Base-by-base conservation (phyloP, 306 rosid genomes). In the Vigna mungo region DNA sequence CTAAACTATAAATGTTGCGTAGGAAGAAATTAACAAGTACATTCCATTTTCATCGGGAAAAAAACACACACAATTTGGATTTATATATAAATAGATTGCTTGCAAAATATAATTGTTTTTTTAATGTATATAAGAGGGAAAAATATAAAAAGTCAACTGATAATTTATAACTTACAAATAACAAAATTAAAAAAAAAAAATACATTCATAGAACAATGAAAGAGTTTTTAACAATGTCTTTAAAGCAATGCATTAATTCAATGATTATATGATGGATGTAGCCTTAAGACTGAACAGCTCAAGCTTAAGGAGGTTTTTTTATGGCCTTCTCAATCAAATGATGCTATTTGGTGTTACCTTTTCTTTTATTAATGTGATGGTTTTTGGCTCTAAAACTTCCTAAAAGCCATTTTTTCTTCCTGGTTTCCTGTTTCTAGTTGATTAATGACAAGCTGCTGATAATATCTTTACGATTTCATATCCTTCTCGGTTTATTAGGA, bases 351-450 rank as follows among this genome's bases (percentile, higher is more conserved):
- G 53, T 39, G 54, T 23, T 61, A 25, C 43, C 1, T 7, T 9
- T 11, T 60, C 4, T 32, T 61, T 32, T 27, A 9, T 74, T 51
- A 27, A 34, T 14, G 7, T 21, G 7, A 18, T 9, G 70, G 70
- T 15, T 76, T 47, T 47, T 47, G 47, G 59, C 59, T 47, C 71
- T 17, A 48, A 51, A 76, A 36, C 53, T 7, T 63, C 32, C 72
- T 71, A 47, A 60, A 47, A 27, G 71, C 23, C 58, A 9, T 30
- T 75, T 0, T 30, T 30, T 75, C 78, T 27, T 47, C 15, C 66
- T 46, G 9, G 17, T 49, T 62, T 44, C 10, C 41, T 43, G 3
- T 44, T 60, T 41, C 51, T 17, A 1, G 47, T 44, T 44, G 70
- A 46, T 49, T 27, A 30, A 27, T 74, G 16, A 32, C 47, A 54